Evolutionary conservation across 345 rosid species (phyloP).

Genomic region (Lumnitzera littorea): DNA sequence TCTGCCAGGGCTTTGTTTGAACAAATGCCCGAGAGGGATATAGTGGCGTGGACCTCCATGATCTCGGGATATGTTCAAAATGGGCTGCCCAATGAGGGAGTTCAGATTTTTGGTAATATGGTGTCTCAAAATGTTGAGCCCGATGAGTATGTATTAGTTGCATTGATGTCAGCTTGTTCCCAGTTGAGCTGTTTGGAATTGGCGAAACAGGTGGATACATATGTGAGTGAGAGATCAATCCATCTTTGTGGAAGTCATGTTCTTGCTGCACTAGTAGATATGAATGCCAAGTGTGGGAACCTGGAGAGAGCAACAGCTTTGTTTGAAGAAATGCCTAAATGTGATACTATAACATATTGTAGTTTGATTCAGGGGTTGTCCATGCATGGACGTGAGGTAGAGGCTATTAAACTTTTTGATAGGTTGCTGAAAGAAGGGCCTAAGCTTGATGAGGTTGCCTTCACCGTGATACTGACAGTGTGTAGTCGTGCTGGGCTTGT

Average conservation of each 20-base stretch:
- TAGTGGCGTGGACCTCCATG: conserved; percentile 51
- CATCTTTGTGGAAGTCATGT: conserved; percentile 38
- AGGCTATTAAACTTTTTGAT: conserved; percentile 45
- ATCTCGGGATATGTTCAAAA: conserved; percentile 61
- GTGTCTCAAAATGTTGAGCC: conserved; percentile 31
- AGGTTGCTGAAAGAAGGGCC: conserved; percentile 58
- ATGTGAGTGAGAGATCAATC: conserved; percentile 27
- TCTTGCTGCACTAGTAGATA: conserved; percentile 56
- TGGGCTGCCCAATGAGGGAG: conserved; percentile 46
- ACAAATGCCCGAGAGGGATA: conserved; percentile 33
- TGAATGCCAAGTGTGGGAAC: conserved; percentile 79
- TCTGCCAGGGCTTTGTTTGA: conserved; percentile 48
- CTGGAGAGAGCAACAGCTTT: conserved; percentile 45
- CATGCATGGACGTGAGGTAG: conserved; percentile 38
- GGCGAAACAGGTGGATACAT: conserved; percentile 52
- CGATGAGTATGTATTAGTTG: conserved; percentile 47
- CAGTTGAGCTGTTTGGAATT: conserved; percentile 50
- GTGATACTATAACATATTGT: conserved; percentile 46
- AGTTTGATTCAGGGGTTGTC: conserved; percentile 64
- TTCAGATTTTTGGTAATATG: conserved; percentile 35
- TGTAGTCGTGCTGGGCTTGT: conserved; percentile 57
- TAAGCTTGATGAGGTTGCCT: conserved; percentile 59
- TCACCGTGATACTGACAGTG: conserved; percentile 53
- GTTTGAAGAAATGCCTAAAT: conserved; percentile 45
- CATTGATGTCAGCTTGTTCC: conserved; percentile 75